phyloP scores from a whole-genome alignment of 2,329 filamentous ascomycete species.

The Alternaria alternata region DNA sequence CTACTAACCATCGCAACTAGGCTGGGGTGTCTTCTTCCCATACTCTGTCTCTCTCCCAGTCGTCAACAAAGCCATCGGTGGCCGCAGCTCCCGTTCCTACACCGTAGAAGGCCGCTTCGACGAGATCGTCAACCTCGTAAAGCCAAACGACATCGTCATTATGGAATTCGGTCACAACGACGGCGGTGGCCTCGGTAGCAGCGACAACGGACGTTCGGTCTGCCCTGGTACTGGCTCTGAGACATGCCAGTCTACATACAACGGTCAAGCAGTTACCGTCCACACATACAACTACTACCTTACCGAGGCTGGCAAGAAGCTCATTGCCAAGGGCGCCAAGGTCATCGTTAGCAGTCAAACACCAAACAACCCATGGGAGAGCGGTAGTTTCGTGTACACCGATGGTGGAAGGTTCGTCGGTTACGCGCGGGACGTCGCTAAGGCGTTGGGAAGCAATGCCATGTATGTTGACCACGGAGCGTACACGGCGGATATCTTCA shows the following conservation, averaged over 20 bases:
- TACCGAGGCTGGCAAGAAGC: slow-evolving; percentile 62
- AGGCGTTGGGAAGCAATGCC: slow-evolving; percentile 54
- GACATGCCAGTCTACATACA: slow-evolving; percentile 62
- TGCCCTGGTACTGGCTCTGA: slow-evolving; percentile 64
- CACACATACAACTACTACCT: slow-evolving; percentile 69
- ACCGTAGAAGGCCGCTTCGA: slow-evolving; percentile 72
- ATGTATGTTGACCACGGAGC: slow-evolving; percentile 68
- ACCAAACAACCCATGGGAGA: slow-evolving; percentile 70
- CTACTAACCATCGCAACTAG: slow-evolving; percentile 41
- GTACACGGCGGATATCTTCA: slow-evolving; percentile 64
- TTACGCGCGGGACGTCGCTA: slow-evolving; percentile 60
- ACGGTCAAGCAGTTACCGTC: slow-evolving; percentile 63
- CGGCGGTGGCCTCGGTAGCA: slow-evolving; percentile 62
- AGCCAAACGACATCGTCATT: slow-evolving; percentile 70
- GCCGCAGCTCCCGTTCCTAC: slow-evolving; percentile 72
- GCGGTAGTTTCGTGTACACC: slow-evolving; percentile 59
- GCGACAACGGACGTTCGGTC: slow-evolving; percentile 69
- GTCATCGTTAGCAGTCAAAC: slow-evolving; percentile 68
- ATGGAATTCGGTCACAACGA: slow-evolving; percentile 80
- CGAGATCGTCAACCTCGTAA: slow-evolving; percentile 61
- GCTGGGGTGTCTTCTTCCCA: slow-evolving; percentile 69
- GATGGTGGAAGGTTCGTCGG: slow-evolving; percentile 63
- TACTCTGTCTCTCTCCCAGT: slow-evolving; percentile 62
- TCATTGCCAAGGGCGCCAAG: slow-evolving; percentile 64
- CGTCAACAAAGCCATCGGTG: slow-evolving; percentile 71